Evolutionary conservation across 768 basidiomycete species (phyloP), one percentile per base, ranked within the genome.

Genomic region (Boletus speciosus): DNA sequence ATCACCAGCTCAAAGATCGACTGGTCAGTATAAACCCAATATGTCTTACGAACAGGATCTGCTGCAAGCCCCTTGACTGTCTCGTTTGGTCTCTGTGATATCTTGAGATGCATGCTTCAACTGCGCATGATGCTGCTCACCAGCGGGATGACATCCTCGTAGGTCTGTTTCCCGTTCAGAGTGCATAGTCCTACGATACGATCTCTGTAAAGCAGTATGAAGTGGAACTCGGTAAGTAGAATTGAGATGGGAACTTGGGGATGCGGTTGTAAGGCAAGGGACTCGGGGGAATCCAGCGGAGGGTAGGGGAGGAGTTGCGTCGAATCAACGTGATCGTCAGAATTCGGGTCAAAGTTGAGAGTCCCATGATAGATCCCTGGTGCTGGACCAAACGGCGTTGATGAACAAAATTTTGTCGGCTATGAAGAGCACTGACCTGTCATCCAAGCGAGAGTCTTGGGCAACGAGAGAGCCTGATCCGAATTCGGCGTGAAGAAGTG

Each of bases 21-120:
- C 56, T 85, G 83, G 59, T 91, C 86, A 0, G 95, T 95, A 66
- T 87, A 95, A 2, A 94, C 81, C 97, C 97, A 99, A 62, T 88
- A 95, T 14, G 96, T 98, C 70, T 83, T 86, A 9, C 88, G 83
- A 4, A 91, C 84, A 16, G 88, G 89, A 71, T 99, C 97, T 9
- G 88, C 81, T 6, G 87, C 82, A 32, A 98, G 73, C 0, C 88
- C 91, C 29, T 82, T 76, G 16, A 92, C 84, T 35, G 71, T 73
- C 64, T 96, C 93, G 27, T 80, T 82, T 6, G 83, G 76, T 80
- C 85, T 87, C 94, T 97, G 66, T 35, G 43, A 47, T 9, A 32
- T 1, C 1, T 42, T 70, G 45, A 57, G 47, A 52, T 37, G 40
- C 4, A 44, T 12, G 35, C n/a, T 39, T 40, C 21, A 40, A 38